Conservation (phyloP, 2,329 filamentous ascomycete species). For the Talaromyces amestolkiae region DNA sequence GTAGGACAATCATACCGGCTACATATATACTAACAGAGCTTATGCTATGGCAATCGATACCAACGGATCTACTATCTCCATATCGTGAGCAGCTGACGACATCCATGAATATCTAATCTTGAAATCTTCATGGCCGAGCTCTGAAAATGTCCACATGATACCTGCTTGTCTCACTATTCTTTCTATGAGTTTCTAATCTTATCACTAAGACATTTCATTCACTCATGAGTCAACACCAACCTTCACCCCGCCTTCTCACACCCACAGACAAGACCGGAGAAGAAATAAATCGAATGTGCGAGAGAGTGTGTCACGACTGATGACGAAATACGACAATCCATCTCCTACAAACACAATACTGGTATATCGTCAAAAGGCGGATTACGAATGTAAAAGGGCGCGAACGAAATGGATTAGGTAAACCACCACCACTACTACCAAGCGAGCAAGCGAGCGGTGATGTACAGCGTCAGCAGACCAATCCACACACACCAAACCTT, state of each 20-base stretch:
- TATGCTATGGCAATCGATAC: not conserved
- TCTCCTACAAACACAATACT: not conserved
- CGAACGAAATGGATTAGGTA: not conserved
- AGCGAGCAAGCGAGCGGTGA: not conserved
- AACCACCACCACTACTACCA: not conserved
- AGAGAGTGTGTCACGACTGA: not conserved
- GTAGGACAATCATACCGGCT: not conserved
- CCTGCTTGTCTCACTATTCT: not conserved
- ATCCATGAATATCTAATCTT: not conserved
- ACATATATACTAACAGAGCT: not conserved
- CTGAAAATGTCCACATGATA: not conserved
- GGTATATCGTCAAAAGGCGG: not conserved
- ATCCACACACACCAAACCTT: not conserved
- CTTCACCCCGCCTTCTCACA: not conserved
- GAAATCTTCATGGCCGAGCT: not conserved
- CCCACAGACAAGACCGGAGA: not conserved
- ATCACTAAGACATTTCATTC: not conserved
- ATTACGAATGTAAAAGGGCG: not conserved
- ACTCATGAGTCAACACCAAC: not conserved
- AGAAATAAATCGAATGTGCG: not conserved
- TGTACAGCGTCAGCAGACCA: slow-evolving; percentile 4
- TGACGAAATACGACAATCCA: not conserved
- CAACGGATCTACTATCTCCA: not conserved
- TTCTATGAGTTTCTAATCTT: not conserved
- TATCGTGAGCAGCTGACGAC: not conserved